A percentile compares a stretch with the other conserved stretches of the same genome.
Conservation (phyloP, 2,329 filamentous ascomycete species). For the Venturia carpophila region DNA sequence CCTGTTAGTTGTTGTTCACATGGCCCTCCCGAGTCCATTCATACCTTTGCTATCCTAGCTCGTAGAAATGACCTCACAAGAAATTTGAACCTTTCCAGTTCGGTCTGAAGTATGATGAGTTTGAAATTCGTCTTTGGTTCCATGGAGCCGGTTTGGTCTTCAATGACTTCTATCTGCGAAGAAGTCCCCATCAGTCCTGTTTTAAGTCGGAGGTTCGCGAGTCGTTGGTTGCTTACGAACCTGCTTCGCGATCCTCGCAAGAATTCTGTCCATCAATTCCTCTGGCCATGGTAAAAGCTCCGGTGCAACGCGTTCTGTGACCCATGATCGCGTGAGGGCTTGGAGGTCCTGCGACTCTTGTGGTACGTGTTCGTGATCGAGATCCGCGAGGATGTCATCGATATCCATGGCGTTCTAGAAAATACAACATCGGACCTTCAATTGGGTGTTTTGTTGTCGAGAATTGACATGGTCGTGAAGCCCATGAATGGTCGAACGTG, state of each 20-base stretch:
- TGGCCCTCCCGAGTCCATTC: constrained; percentile 23
- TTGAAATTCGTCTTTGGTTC: constrained; percentile 87
- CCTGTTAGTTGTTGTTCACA: constrained; percentile 23
- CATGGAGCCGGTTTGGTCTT: constrained; percentile 67
- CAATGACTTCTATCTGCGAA: constrained; percentile 41
- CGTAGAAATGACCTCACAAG: constrained; percentile 76
- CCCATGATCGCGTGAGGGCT: constrained; percentile 82
- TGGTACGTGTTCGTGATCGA: constrained; percentile 39
- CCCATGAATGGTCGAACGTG: not conserved
- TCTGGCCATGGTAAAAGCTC: constrained; percentile 77
- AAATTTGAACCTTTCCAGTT: constrained; percentile 90
- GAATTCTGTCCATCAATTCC: constrained; percentile 72
- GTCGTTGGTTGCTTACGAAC: constrained; percentile 23
- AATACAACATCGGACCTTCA: not conserved
- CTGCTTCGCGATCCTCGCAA: constrained; percentile 45
- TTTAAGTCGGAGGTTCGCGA: not conserved
- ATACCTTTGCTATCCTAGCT: constrained; percentile 77
- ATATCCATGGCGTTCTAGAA: constrained; percentile 36
- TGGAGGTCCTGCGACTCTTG: constrained; percentile 69
- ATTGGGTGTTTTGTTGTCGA: not conserved
- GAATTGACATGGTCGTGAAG: not conserved
- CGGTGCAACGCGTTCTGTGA: constrained; percentile 81
- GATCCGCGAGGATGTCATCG: constrained; percentile 45
- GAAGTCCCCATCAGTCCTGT: not conserved
- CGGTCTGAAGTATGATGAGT: constrained; percentile 91